Base-by-base conservation (phyloP, 805 yeast species). In the Grigorovia transvaalensis region DNA sequence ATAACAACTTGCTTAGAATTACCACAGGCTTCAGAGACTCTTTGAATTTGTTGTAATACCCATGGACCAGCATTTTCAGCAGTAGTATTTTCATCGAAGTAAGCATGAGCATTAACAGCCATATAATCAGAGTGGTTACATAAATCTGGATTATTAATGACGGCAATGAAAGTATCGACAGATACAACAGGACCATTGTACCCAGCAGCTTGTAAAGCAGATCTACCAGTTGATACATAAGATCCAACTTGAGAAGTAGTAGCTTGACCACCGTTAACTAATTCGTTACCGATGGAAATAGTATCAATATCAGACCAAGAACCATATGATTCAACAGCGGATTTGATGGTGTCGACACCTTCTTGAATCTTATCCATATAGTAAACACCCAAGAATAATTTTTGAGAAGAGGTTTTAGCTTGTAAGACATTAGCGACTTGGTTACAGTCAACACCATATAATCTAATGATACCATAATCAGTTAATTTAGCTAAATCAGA, bases 61-160 rank as follows among this genome's bases (percentile, higher is more conserved):
- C 98, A 93, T 33, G 74, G 66, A 78, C 99, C 99, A 56, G 98
- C 88, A 58, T 80, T 78, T 35, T 68, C 75, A 62, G 97, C 93
- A 57, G 75, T 75, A 63, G 84, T 79, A 72, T 77, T 71, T 73
- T 91, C 89, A 71, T 91, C 99, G 69, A 93, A 93, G 90, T 78
- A 93, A 64, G 97, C 88, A 73, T 93, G 99, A 61, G 97, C 96
- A 75, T 91, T 93, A 71, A 87, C 85, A 55, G 97, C 97, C 72
- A 88, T 76, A 84, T 88, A 91, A 77, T 93, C 99, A 53, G 96
- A 85, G 70, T 71, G 67, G 41, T 77, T 75, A 80, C 99, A 91
- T 69, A 93, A 82, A 52, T 74, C 91, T 63, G 97, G 96, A 89
- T 93, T 88, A 83, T 85, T 80, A 70, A 90, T 83, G 68, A 85